These are phyloP conservation scores for Penicillium dipodomyicola DNA, from an alignment of 495 filamentous ascomycete species.

Conservation along the genomic window DNA sequence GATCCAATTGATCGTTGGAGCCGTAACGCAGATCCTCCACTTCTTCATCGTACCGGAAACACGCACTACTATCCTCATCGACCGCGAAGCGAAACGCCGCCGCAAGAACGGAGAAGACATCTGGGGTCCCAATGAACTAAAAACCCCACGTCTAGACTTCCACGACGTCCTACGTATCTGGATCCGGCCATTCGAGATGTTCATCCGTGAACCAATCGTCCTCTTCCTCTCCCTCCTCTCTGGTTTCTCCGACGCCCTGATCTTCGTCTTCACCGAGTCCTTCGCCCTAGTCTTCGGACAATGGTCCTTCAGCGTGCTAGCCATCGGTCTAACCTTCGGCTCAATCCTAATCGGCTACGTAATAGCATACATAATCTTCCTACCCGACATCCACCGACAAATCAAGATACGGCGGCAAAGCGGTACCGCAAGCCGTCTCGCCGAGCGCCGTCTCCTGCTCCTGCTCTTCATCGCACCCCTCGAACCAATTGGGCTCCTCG, in stretches of 20 bases:
- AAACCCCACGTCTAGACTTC: constrained; percentile 46
- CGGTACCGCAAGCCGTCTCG: constrained; percentile 49
- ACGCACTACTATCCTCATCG: constrained; percentile 63
- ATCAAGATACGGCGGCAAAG: constrained; percentile 39
- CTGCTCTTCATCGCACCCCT: constrained; percentile 64
- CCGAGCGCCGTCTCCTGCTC: constrained; percentile 56
- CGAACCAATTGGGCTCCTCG: constrained; percentile 64
- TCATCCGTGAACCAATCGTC: constrained; percentile 74
- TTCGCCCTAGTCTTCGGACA: constrained; percentile 63
- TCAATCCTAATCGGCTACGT: constrained; percentile 65
- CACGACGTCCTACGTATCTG: constrained; percentile 60
- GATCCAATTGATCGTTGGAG: constrained; percentile 77
- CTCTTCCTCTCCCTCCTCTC: constrained; percentile 67
- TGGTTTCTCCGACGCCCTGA: constrained; percentile 76
- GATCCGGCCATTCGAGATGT: constrained; percentile 75
- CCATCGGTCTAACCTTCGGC: constrained; percentile 61
- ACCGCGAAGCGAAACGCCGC: constrained; percentile 63
- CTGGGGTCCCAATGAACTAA: constrained; percentile 63
- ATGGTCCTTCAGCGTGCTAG: constrained; percentile 57
- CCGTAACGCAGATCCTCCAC: constrained; percentile 60
- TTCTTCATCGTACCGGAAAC: constrained; percentile 69
- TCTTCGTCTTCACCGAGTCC: constrained; percentile 75
- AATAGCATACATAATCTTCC: constrained; percentile 60
- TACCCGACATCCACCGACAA: constrained; percentile 62
- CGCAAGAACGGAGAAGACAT: constrained; percentile 58